Evolutionary conservation across 2,329 filamentous ascomycete genomes (phyloP).

Genomic region (Rutstroemia sp.): DNA sequence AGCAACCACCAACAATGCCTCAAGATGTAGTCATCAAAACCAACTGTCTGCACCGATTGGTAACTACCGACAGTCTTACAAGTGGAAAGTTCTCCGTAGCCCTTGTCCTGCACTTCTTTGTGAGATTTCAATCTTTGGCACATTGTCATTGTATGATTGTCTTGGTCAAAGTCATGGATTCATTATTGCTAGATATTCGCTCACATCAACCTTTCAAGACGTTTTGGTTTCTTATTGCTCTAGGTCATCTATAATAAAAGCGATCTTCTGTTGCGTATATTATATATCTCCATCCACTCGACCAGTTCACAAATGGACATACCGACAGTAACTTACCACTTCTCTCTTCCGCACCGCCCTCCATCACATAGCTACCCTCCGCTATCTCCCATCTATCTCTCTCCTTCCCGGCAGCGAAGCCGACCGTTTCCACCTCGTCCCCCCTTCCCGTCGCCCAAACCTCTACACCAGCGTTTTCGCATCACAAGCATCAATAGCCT

Average conservation of each 20-base stretch:
- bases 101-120: background rate
- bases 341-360: background rate
- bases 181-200: background rate
- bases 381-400: background rate
- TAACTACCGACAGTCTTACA: no score
- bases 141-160: background rate
- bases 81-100: no score
- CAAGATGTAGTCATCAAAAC: background rate
- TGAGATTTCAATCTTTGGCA: background rate
- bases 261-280: background rate
- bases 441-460: background rate
- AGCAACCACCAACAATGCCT: background rate
- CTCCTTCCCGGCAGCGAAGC: background rate
- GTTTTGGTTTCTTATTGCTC: background rate
- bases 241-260: background rate
- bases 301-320: background rate
- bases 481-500: background rate
- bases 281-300: background rate
- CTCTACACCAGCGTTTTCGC: background rate
- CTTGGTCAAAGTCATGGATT: background rate
- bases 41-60: background rate
- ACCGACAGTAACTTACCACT: background rate
- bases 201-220: background rate
- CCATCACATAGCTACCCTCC: background rate
- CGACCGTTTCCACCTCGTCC: background rate